These are phyloP conservation scores for Solanum ahanhuiri DNA, from an alignment of 257 asterid species.

Conservation along the genomic window DNA sequence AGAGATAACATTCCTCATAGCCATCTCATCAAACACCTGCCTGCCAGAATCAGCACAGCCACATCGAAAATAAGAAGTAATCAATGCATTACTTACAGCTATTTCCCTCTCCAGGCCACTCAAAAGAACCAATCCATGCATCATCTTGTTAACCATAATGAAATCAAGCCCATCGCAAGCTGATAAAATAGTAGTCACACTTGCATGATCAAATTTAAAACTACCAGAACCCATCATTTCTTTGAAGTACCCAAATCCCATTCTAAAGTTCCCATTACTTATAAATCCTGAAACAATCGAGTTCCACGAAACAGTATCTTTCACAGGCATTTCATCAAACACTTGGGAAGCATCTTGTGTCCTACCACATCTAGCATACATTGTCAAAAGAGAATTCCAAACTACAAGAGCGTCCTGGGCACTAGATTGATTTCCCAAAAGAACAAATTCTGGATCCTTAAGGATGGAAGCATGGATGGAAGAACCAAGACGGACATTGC, in stretches of 20 bases:
- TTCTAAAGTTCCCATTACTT: slow-evolving; percentile 21
- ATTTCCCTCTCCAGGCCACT: slow-evolving; percentile 52
- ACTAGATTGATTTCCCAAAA: background rate
- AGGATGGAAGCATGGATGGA: slow-evolving; percentile 61
- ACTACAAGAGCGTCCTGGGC: slow-evolving; percentile 7
- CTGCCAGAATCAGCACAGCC: slow-evolving; percentile 38
- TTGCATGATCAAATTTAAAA: slow-evolving; percentile 48
- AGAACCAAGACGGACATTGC: slow-evolving; percentile 47
- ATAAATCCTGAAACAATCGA: slow-evolving; percentile 68
- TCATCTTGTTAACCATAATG: slow-evolving; percentile 26
- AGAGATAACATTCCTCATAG: slow-evolving; percentile 60
- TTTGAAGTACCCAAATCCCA: slow-evolving; percentile 50
- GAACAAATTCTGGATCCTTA: slow-evolving; percentile 31
- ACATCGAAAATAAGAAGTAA: slow-evolving; percentile 55
- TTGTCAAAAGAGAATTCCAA: slow-evolving; percentile 46
- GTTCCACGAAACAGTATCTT: slow-evolving; percentile 78
- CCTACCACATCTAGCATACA: slow-evolving; percentile 39
- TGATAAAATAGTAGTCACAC: slow-evolving; percentile 52
- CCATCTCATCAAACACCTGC: slow-evolving; percentile 55
- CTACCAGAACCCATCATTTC: slow-evolving; percentile 18
- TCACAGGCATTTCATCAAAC: slow-evolving; percentile 68
- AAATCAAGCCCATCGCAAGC: slow-evolving; percentile 39
- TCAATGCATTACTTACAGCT: slow-evolving; percentile 61
- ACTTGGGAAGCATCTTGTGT: slow-evolving; percentile 35
- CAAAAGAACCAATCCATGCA: slow-evolving; percentile 50